Evolutionary conservation across 148 eudicot genomes (phyloP).

Genomic region (Selenicereus undatus): DNA sequence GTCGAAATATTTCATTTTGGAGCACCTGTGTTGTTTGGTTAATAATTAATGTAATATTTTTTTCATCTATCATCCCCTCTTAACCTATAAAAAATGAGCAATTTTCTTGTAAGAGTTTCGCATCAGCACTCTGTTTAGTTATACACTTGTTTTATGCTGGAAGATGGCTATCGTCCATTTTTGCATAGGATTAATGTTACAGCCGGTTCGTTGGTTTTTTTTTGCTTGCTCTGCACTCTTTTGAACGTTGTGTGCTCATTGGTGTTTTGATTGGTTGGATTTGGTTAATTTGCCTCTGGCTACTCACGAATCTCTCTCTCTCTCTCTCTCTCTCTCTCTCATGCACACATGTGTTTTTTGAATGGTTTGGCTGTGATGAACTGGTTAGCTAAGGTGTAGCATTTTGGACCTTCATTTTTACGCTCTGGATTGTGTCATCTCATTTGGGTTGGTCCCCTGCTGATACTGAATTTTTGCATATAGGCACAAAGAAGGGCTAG

Average conservation of each 20-base stretch:
- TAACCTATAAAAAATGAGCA: too few species aligned
- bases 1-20: too few species aligned
- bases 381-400: not conserved
- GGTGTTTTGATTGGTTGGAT: not conserved
- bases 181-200: too few species aligned
- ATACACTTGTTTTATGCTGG: too few species aligned
- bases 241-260: not conserved
- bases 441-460: not conserved
- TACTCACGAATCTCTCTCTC: not conserved
- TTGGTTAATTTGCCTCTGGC: not conserved
- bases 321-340: not conserved
- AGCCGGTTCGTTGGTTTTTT: too few species aligned
- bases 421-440: not conserved
- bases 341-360: not conserved
- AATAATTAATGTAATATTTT: too few species aligned
- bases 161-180: too few species aligned
- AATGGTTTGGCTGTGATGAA: not conserved
- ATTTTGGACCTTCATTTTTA: not conserved
- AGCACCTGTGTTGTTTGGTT: too few species aligned
- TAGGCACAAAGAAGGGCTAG: constrained; percentile 62
- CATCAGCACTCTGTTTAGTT: too few species aligned
- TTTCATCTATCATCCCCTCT: too few species aligned
- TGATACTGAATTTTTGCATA: not conserved
- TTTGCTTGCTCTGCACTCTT: too few species aligned
- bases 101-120: too few species aligned